Base-by-base conservation (phyloP, 2,329 filamentous ascomycete genomes). In the Xylaria sp. region DNA sequence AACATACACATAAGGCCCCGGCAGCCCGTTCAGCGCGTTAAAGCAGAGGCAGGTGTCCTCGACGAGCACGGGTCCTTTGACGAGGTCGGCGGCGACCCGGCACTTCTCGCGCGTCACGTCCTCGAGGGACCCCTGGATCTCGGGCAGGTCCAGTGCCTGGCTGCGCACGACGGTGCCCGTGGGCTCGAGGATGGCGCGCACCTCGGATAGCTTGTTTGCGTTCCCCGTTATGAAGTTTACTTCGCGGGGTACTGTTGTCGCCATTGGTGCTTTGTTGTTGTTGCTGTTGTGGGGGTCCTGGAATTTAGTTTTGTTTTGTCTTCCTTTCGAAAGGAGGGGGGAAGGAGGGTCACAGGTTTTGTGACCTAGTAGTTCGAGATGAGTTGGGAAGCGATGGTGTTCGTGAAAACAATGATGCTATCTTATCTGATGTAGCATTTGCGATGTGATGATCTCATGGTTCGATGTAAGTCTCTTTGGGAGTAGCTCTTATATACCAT, bases 161-260 rank as follows among this genome's bases (percentile, higher is more conserved):
- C 86, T 95, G 64, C 88, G 86, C 49, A 99, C 86, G 71, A 90
- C 85, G 72, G 97, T 91, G 40, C 76, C 77, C 67, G 87, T 88
- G 9, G 68, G 65, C 74, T 91, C 90, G 3, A 99, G 87, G 74
- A 99, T 97, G 20, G 92, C 91, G 80, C 92, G 90, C 73, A 97
- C 94, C 83, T 99, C 96, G 66, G 86, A 84, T 65, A 99, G 87
- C 84, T 99, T 99, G 84, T 97, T 97, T 77, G 91, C 89, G 82
- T 99, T 99, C 81, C 95, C 92, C 1, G 95, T 98, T 79, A 99
- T 97, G 84, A 99, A 99, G 82, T 97, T 94, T 73, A 99, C 80
- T 6, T 79, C 76, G 4, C 79, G 78, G 15, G 76, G 71, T 9
- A 11, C 6, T 33, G 61, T 10, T 36, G 54, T 13, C 33, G 54